phyloP scores from a whole-genome alignment of 108 stramenopile genomes.

The Poteriospumella lacustris region DNA sequence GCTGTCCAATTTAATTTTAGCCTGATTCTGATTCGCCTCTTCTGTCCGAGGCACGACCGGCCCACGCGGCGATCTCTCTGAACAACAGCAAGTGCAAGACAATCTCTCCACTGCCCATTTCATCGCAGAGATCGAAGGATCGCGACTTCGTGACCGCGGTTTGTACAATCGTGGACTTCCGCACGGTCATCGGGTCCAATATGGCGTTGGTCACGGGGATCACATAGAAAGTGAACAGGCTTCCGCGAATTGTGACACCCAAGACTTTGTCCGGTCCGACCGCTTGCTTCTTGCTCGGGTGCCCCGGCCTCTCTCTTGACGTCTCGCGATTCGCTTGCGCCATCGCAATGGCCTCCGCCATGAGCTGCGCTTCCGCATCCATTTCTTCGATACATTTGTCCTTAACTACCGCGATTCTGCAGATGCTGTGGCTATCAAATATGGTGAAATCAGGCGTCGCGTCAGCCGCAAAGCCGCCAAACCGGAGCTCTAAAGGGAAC shows the following conservation, averaged over 20 bases:
- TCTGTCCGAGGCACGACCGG: no score
- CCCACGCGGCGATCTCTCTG: no score
- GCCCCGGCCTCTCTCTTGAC: background rate
- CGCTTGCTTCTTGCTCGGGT: background rate
- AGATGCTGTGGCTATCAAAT: background rate
- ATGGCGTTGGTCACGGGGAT: no score
- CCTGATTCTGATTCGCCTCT: no score
- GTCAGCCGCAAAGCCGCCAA: background rate
- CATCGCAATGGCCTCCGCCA: background rate
- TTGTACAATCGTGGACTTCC: no score
- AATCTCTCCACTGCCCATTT: no score
- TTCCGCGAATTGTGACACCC: background rate
- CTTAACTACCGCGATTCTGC: background rate
- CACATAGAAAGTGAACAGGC: background rate
- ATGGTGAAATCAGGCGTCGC: background rate
- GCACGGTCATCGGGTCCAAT: no score
- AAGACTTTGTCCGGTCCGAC: background rate
- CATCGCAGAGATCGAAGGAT: no score
- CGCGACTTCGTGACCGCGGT: no score
- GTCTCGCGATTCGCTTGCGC: background rate
- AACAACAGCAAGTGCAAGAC: no score
- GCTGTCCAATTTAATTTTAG: no score
- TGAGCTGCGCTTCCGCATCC: background rate
- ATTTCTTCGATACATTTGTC: background rate
- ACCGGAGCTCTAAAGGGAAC: background rate